Evolutionary conservation across 2,329 filamentous ascomycete genomes (phyloP).

Genomic region (Ascochyta koolunga): DNA sequence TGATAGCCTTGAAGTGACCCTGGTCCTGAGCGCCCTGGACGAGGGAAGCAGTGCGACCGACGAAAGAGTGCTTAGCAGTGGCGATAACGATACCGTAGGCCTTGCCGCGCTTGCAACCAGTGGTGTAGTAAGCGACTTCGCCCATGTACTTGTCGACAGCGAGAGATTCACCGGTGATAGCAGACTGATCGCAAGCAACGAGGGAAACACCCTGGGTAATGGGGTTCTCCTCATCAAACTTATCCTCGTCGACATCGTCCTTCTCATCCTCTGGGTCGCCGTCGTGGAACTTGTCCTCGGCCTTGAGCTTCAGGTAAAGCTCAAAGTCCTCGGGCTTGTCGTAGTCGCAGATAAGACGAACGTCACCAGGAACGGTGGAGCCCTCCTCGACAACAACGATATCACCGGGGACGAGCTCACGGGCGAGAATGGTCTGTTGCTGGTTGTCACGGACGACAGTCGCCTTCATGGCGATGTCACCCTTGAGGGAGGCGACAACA

Average conservation of each 20-base stretch:
- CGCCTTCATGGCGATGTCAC: conserved; percentile 78
- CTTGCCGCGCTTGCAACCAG: conserved; percentile 81
- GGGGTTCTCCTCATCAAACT: conserved; percentile 59
- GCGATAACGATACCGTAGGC: conserved; percentile 72
- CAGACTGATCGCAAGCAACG: conserved; percentile 77
- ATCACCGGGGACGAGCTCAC: conserved; percentile 77
- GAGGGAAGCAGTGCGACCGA: conserved; percentile 75
- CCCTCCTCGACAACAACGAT: conserved; percentile 78
- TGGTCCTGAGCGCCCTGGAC: conserved; percentile 77
- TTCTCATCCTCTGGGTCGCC: conserved; percentile 66
- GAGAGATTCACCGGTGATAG: conserved; percentile 80
- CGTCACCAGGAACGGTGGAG: conserved; percentile 71
- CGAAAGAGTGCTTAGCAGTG: conserved; percentile 74
- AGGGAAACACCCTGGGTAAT: conserved; percentile 69
- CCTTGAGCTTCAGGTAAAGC: conserved; percentile 68
- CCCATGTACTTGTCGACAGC: conserved; percentile 82
- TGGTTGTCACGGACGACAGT: conserved; percentile 70
- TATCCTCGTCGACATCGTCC: conserved; percentile 66
- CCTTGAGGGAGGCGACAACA: conserved; percentile 69
- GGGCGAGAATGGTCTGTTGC: conserved; percentile 72
- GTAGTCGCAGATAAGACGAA: conserved; percentile 75
- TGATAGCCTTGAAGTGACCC: conserved; percentile 72
- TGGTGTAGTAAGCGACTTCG: conserved; percentile 78
- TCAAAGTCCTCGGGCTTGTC: conserved; percentile 70
- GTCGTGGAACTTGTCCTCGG: conserved; percentile 59